These are phyloP conservation scores for Neurospora pannonica DNA, from an alignment of 495 filamentous ascomycete genomes.

Conservation along the genomic window DNA sequence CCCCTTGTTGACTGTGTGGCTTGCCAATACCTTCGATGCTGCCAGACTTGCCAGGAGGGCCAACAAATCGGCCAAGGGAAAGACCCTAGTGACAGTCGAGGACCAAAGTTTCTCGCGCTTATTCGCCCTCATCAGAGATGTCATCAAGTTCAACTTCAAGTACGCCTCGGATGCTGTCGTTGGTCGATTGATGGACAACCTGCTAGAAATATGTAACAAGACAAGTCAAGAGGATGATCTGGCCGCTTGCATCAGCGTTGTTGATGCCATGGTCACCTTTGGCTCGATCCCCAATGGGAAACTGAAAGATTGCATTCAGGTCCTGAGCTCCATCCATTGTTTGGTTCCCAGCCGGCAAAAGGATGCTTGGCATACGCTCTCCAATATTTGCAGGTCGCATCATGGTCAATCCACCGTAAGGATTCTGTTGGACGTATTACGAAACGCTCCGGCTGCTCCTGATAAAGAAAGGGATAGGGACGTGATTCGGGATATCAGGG, in stretches of 20 bases:
- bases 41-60: conserved; percentile 38
- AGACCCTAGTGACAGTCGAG: conserved; percentile 45
- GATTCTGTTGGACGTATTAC: conserved; percentile 53
- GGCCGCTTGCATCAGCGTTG: conserved; percentile 61
- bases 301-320: conserved; percentile 60
- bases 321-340: conserved; percentile 74
- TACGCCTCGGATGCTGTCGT: conserved; percentile 60
- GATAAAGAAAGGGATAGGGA: conserved; percentile 46
- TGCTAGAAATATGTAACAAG: conserved; percentile 64
- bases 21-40: conserved; percentile 46
- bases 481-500: conserved; percentile 47
- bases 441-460: conserved; percentile 37
- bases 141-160: conserved; percentile 78
- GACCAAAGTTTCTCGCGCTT: conserved; percentile 59
- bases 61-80: conserved; percentile 33
- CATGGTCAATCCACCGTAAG: conserved; percentile 61
- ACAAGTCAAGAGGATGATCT: conserved; percentile 68
- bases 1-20: conserved; percentile 48
- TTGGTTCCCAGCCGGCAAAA: conserved; percentile 60
- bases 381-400: conserved; percentile 70
- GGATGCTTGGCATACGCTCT: conserved; percentile 64
- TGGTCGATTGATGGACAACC: conserved; percentile 52
- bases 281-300: conserved; percentile 60
- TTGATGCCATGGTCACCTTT: conserved; percentile 74
- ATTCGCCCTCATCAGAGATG: conserved; percentile 64